Conservation (phyloP, 805 yeast species). For the Candida ponderosae region DNA sequence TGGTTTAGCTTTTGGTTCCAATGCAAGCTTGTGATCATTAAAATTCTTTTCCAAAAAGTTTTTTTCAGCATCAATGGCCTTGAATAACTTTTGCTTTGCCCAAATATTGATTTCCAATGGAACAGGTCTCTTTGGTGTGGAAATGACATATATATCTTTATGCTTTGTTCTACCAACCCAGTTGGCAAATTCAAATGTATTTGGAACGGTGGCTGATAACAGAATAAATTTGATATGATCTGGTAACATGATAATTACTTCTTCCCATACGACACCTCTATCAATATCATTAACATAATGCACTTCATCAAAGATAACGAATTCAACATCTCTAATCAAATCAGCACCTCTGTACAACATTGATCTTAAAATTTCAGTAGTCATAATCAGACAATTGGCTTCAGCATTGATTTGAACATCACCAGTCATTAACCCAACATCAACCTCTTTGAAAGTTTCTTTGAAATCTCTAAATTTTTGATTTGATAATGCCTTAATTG, state of each 20-base stretch:
- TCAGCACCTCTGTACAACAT: constrained; percentile 98
- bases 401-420: constrained; percentile 97
- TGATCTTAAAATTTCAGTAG: constrained; percentile 90
- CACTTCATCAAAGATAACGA: constrained; percentile 95
- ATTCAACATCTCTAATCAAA: constrained; percentile 91
- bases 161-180: constrained; percentile 98
- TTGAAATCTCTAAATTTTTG: constrained; percentile 87
- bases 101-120: constrained; percentile 84
- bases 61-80: constrained; percentile 68
- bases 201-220: constrained; percentile 97
- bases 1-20: constrained; percentile 33
- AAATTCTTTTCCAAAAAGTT: constrained; percentile 61
- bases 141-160: constrained; percentile 91
- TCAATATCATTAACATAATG: constrained; percentile 96
- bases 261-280: constrained; percentile 99
- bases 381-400: constrained; percentile 94
- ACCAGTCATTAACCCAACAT: constrained; percentile 93
- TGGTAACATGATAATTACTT: constrained; percentile 94
- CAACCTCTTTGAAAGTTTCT: constrained; percentile 69
- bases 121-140: constrained; percentile 94
- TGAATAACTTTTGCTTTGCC: constrained; percentile 69
- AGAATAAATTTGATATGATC: constrained; percentile 90
- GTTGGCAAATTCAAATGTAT: constrained; percentile 93
- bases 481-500: constrained; percentile 84
- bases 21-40: constrained; percentile 45